A percentile compares a stretch with the other conserved stretches of the same genome.
phyloP scores from a whole-genome alignment of 2,329 filamentous ascomycete species.

The Sporothrix brunneoviolacea region DNA sequence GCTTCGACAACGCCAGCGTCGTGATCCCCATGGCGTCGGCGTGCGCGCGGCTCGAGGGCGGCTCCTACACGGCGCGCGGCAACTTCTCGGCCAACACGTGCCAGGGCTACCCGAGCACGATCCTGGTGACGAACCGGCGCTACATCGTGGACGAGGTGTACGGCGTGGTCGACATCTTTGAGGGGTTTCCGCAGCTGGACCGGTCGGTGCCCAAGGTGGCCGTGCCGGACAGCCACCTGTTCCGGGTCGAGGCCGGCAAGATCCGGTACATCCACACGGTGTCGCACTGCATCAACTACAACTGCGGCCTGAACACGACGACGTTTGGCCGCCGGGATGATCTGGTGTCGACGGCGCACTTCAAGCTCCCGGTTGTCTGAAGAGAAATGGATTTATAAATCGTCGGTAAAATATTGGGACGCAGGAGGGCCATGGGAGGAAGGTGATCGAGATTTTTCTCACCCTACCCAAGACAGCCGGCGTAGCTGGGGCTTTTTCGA shows the following conservation, averaged over 20 bases:
- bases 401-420: too few relatives aligned
- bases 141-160: slow-evolving; percentile 27
- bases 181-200: slow-evolving; percentile 23
- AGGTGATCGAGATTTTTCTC: too few relatives aligned
- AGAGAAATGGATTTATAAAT: too few relatives aligned
- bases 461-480: too few relatives aligned
- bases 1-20: slow-evolving; percentile 28
- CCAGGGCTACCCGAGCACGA: slow-evolving; percentile 20
- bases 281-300: slow-evolving; percentile 23
- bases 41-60: slow-evolving; percentile 15
- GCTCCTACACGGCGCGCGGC: slow-evolving; percentile 22
- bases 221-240: slow-evolving; percentile 26
- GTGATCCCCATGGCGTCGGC: slow-evolving; percentile 30
- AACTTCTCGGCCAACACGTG: slow-evolving; percentile 19
- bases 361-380: too few relatives aligned
- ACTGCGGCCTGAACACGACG: slow-evolving; percentile 19
- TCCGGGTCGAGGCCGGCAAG: slow-evolving; percentile 24
- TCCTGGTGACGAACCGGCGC: slow-evolving; percentile 21
- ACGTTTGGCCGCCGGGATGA: too few relatives aligned
- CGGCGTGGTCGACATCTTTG: slow-evolving; percentile 24
- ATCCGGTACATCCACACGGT: slow-evolving; percentile 25
- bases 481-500: too few relatives aligned
- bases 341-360: too few relatives aligned
- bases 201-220: slow-evolving; percentile 7
- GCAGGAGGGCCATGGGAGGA: too few relatives aligned